These are phyloP conservation scores for Leptosphaerulina australis DNA, from an alignment of 2,329 filamentous ascomycete species.

Conservation along the genomic window DNA sequence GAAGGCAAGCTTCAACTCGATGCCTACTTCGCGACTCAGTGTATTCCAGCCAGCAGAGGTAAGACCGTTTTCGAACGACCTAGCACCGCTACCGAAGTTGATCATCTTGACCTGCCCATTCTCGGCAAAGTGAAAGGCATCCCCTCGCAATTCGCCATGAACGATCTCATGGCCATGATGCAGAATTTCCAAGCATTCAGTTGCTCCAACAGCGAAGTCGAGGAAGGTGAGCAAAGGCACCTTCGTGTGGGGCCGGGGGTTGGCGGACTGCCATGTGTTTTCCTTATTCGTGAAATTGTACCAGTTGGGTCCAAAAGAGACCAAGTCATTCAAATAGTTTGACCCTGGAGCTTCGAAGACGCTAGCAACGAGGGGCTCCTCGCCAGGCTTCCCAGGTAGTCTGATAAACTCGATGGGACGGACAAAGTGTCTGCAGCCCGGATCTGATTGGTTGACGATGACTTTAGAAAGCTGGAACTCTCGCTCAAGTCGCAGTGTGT, in stretches of 20 bases:
- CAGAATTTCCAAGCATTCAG: constrained; percentile 85
- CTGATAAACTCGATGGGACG: constrained; percentile 80
- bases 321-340: constrained; percentile 72
- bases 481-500: constrained; percentile 82
- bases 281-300: constrained; percentile 40
- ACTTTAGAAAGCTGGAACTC: constrained; percentile 83
- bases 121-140: constrained; percentile 89
- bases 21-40: constrained; percentile 80
- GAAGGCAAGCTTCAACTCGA: constrained; percentile 86
- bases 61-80: constrained; percentile 89
- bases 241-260: constrained; percentile 53
- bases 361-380: constrained; percentile 76
- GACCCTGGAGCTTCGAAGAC: constrained; percentile 80
- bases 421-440: constrained; percentile 75
- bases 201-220: constrained; percentile 87
- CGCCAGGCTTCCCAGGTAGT: constrained; percentile 69
- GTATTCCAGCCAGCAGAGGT: constrained; percentile 83
- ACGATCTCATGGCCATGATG: constrained; percentile 86
- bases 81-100: constrained; percentile 83
- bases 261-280: constrained; percentile 23
- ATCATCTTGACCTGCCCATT: constrained; percentile 76
- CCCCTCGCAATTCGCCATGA: constrained; percentile 87
- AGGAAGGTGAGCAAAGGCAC: constrained; percentile 79
- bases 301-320: constrained; percentile 74
- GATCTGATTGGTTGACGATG: constrained; percentile 73